Percentiles rank a stretch among this genome's conserved stretches.
Conservation (phyloP, 352 stramenopile species). For the Globisporangium cederbergense region DNA sequence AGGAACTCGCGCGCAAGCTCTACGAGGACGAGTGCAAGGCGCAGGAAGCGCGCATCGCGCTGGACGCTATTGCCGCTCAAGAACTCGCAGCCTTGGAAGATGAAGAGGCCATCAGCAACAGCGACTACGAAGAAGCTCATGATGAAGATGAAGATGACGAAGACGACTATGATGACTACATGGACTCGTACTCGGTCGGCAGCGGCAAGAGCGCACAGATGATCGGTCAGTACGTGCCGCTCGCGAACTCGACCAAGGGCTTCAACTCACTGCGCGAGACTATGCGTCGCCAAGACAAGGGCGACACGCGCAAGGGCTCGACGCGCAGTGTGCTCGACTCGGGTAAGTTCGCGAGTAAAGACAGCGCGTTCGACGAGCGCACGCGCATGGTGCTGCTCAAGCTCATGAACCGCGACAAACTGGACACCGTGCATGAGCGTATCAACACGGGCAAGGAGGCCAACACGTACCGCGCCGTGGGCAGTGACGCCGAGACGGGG, state of each 20-base stretch:
- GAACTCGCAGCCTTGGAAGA: constrained; percentile 2
- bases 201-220: constrained; percentile 7
- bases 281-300: constrained; percentile 33
- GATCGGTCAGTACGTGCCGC: constrained; percentile 8
- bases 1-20: constrained; percentile 47
- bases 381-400: constrained; percentile 45
- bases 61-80: constrained; percentile 10
- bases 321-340: constrained; percentile 19
- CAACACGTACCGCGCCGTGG: constrained; percentile 50
- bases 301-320: constrained; percentile 17
- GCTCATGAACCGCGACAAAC: constrained; percentile 34
- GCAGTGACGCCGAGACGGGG: constrained; percentile 20
- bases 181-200: constrained; percentile 8
- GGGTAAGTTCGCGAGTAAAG: constrained; percentile 30
- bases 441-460: constrained; percentile 46
- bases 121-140: constrained; percentile 11
- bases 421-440: constrained; percentile 38
- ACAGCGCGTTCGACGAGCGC: constrained; percentile 52
- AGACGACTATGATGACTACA: constrained; percentile 24
- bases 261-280: constrained; percentile 32
- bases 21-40: constrained; percentile 27
- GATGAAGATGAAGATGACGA: constrained; percentile 18
- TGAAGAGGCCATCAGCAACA: not conserved
- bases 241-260: constrained; percentile 4
- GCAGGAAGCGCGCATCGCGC: constrained; percentile 7